These are phyloP conservation scores for Elsinoe ampelina DNA, from an alignment of 2,329 filamentous ascomycete genomes.

Conservation along the genomic window DNA sequence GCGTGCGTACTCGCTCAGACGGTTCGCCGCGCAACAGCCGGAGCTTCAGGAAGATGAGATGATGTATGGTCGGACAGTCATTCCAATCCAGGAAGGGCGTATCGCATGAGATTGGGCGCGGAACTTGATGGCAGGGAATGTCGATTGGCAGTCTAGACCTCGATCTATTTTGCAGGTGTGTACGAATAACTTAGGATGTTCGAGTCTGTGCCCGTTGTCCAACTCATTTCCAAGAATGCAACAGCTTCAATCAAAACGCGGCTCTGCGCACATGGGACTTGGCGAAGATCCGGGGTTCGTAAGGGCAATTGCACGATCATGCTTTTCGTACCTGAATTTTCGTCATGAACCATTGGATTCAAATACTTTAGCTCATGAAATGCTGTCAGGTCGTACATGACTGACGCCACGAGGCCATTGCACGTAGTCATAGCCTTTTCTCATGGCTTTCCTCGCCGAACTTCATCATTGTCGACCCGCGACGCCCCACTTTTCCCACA, in stretches of 20 bases:
- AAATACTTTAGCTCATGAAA: background rate
- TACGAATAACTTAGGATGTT: background rate
- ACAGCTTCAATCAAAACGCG: constrained; percentile 8
- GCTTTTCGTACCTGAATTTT: background rate
- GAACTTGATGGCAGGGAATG: background rate
- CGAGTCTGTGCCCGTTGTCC: constrained; percentile 2
- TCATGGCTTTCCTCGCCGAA: background rate
- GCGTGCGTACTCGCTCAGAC: background rate
- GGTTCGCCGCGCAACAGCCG: background rate
- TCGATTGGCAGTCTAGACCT: background rate
- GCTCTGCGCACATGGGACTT: background rate
- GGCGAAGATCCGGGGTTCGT: background rate
- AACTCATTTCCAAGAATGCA: constrained; percentile 9
- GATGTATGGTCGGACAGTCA: background rate
- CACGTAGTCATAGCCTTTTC: too few relatives aligned
- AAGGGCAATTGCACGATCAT: background rate
- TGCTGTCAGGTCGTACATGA: background rate
- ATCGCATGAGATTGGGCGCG: background rate
- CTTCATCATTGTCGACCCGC: background rate
- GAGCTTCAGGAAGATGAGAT: background rate
- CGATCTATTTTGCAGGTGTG: background rate
- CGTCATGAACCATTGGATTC: background rate
- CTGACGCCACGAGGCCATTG: too few relatives aligned
- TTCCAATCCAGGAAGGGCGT: background rate
- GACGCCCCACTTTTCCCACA: constrained; percentile 22